A percentile compares a stretch with the other conserved stretches of the same genome.
Evolutionary conservation across 2,329 filamentous ascomycete genomes (phyloP).

Genomic region (Penicillium verrucosum): DNA sequence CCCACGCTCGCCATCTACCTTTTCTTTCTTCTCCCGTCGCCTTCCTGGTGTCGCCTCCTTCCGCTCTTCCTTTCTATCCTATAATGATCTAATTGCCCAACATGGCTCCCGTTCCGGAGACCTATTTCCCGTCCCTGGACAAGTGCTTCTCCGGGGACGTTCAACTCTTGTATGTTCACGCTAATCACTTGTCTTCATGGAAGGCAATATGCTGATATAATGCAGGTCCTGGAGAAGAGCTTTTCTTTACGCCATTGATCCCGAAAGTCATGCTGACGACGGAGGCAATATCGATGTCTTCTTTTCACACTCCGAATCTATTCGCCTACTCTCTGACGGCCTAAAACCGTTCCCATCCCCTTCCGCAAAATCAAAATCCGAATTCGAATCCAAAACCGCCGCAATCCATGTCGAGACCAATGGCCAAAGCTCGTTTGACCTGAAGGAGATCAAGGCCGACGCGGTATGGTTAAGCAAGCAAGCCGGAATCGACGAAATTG

Average conservation of each 20-base stretch:
- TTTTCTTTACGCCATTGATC: conserved; percentile 51
- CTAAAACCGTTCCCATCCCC: conserved; percentile 64
- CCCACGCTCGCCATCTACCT: conserved; percentile 10
- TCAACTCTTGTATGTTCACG: conserved; percentile 64
- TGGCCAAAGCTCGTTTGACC: conserved; percentile 64
- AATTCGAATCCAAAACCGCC: conserved; percentile 80
- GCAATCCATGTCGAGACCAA: conserved; percentile 77
- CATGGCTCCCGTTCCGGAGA: conserved; percentile 70
- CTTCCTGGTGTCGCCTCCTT: conserved; percentile 6
- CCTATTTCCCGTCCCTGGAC: conserved; percentile 81
- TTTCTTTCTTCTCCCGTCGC: conserved; percentile 1
- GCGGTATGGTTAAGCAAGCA: conserved; percentile 80
- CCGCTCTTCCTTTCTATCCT: conserved; percentile 17
- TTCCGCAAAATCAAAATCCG: conserved; percentile 61
- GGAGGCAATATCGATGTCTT: conserved; percentile 63
- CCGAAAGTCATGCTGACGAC: conserved; percentile 48
- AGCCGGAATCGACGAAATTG: conserved; percentile 73
- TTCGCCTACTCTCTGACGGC: conserved; percentile 65
- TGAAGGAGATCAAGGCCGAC: conserved; percentile 79
- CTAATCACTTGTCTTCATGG: not conserved
- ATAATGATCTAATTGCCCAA: conserved; percentile 44
- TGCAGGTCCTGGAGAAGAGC: conserved; percentile 59
- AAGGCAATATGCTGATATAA: conserved; percentile 22
- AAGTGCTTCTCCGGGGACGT: conserved; percentile 78
- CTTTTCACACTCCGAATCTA: conserved; percentile 66